A percentile compares a stretch with the other conserved stretches of the same genome.
Evolutionary conservation across 2,329 filamentous ascomycete species (phyloP).

Genomic region (Sporothrix protearum): DNA sequence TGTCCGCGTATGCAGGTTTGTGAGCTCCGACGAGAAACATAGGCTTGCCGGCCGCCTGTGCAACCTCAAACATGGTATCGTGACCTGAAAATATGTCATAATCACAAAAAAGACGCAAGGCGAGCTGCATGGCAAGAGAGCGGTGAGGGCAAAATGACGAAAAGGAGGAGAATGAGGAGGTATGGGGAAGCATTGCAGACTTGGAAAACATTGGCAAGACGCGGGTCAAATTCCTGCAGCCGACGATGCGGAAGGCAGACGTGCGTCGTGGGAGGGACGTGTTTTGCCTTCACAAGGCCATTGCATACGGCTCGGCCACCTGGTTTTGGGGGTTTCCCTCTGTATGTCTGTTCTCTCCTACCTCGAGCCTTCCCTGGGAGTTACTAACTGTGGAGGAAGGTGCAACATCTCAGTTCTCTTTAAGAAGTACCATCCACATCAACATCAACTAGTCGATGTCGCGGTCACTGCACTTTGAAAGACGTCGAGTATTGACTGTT

Average conservation of each 20-base stretch:
- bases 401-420: not conserved
- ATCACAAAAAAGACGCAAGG: not conserved
- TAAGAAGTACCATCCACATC: not conserved
- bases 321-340: not conserved
- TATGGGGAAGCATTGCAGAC: not conserved
- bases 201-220: not conserved
- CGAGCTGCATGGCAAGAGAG: conserved; percentile 1
- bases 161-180: not conserved
- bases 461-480: too few relatives aligned
- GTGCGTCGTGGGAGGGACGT: not conserved
- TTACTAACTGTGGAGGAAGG: not conserved
- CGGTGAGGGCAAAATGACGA: not conserved
- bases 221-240: not conserved
- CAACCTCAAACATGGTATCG: conserved; percentile 3
- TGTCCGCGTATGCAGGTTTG: not conserved
- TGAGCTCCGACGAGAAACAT: not conserved
- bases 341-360: not conserved
- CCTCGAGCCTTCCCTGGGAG: not conserved
- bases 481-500: too few relatives aligned
- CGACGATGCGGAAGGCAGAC: not conserved
- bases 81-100: conserved; percentile 9
- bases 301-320: not conserved
- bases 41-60: conserved; percentile 1
- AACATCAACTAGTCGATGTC: too few relatives aligned
- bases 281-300: not conserved